A percentile compares a stretch with the other conserved stretches of the same genome.
Conservation (phyloP, 495 filamentous ascomycete species). For the Aspergillus affinis region DNA sequence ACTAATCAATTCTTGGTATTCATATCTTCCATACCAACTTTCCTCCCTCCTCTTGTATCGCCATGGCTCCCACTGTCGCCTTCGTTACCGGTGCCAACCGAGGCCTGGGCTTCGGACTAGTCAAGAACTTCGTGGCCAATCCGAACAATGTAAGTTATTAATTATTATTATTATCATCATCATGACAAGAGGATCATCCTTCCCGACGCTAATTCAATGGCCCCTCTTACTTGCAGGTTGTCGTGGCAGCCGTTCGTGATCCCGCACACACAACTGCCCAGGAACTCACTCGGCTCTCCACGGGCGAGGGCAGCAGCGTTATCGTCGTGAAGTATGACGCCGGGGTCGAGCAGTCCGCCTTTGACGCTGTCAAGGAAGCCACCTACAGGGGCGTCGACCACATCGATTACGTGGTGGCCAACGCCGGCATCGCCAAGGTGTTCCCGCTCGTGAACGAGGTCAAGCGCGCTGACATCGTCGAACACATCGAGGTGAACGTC, state of each 20-base stretch:
- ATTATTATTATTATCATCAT: not conserved
- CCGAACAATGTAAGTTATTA: not conserved
- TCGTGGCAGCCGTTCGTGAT: not conserved
- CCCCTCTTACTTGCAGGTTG: not conserved
- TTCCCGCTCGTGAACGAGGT: conserved; percentile 24
- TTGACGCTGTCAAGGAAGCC: conserved; percentile 23
- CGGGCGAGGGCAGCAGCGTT: conserved; percentile 31
- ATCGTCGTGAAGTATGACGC: conserved; percentile 45
- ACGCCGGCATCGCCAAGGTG: conserved; percentile 40
- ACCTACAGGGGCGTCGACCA: conserved; percentile 29
- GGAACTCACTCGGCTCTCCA: conserved; percentile 15
- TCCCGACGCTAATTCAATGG: not conserved
- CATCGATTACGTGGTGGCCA: conserved; percentile 52
- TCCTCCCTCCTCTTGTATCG: no score
- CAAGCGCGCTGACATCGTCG: conserved; percentile 27
- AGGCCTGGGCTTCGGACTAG: conserved; percentile 47
- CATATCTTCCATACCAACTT: no score
- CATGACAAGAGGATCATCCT: no score
- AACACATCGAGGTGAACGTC: conserved; percentile 40
- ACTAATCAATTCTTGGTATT: no score
- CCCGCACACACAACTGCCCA: not conserved
- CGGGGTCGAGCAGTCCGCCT: conserved; percentile 23
- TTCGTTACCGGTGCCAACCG: conserved; percentile 38
- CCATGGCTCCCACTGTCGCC: no score
- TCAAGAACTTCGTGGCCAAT: not conserved